These are phyloP conservation scores for Cucurbita moschata DNA, from an alignment of 306 rosid genomes.

Conservation along the genomic window DNA sequence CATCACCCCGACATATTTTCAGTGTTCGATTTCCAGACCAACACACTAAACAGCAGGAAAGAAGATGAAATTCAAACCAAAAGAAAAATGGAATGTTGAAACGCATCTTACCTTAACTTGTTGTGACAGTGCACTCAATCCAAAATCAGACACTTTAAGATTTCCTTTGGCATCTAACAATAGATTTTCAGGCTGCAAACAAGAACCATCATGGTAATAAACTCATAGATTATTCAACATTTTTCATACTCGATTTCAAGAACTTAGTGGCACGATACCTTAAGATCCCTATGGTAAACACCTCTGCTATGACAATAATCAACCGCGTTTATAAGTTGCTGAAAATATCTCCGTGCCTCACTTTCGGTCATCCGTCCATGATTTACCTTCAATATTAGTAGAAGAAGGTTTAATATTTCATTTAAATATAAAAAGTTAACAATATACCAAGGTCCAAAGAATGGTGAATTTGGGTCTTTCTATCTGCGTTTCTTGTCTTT, in stretches of 20 bases:
- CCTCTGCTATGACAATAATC: constrained; percentile 99
- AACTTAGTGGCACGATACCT: constrained; percentile 29
- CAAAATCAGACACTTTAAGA: constrained; percentile 97
- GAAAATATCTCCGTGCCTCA: constrained; percentile 90
- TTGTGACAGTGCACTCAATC: constrained; percentile 90
- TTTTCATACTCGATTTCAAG: not conserved
- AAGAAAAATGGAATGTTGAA: not conserved
- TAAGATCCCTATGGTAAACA: constrained; percentile 85
- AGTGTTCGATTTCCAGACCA: not conserved
- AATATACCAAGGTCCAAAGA: not conserved
- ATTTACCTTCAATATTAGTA: constrained; percentile 51
- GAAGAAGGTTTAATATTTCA: not conserved
- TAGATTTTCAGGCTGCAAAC: constrained; percentile 84
- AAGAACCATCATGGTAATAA: constrained; percentile 9
- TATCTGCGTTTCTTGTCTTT: not conserved
- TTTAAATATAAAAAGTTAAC: not conserved
- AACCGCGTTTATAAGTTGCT: constrained; percentile 90
- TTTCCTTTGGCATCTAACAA: constrained; percentile 66
- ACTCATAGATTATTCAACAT: not conserved
- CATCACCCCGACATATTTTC: not conserved
- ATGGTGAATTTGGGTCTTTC: not conserved
- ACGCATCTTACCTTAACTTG: constrained; percentile 63
- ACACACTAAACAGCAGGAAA: not conserved
- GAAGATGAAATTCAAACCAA: not conserved
- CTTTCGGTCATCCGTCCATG: constrained; percentile 80